These are phyloP conservation scores for Solanum aculeatissimum DNA, from an alignment of 305 asterid genomes.

Conservation along the genomic window DNA sequence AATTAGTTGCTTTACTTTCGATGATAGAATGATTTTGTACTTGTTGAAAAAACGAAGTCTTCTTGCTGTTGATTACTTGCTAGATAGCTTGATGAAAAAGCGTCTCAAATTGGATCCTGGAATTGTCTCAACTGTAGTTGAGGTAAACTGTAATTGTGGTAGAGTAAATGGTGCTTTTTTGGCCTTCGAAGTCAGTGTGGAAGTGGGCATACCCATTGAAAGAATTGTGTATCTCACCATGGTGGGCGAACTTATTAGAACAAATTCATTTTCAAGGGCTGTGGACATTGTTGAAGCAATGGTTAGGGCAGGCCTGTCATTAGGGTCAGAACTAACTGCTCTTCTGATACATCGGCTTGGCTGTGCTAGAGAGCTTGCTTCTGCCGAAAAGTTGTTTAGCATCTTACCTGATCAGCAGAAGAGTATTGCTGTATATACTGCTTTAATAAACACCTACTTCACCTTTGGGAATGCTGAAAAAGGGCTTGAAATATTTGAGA, in stretches of 20 bases:
- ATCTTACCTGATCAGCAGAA: conserved; percentile 48
- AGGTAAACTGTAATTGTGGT: conserved; percentile 27
- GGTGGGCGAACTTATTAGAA: conserved; percentile 52
- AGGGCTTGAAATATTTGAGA: conserved; percentile 47
- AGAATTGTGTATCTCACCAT: conserved; percentile 46
- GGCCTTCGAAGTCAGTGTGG: conserved; percentile 44
- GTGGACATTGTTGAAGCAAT: conserved; percentile 51
- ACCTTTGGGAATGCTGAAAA: conserved; percentile 35
- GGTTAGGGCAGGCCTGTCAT: conserved; percentile 42
- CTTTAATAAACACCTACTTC: conserved; percentile 50
- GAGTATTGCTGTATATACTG: conserved; percentile 59
- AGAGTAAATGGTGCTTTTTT: conserved; percentile 46
- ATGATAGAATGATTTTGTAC: conserved; percentile 30
- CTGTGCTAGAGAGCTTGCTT: conserved; percentile 26
- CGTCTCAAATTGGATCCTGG: conserved; percentile 28
- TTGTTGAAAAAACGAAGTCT: conserved; percentile 42
- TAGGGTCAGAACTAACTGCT: conserved; percentile 54
- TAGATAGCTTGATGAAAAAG: conserved; percentile 31
- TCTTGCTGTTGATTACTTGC: conserved; percentile 54
- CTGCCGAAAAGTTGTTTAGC: conserved; percentile 52
- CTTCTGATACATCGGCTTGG: conserved; percentile 68
- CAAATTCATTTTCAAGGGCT: conserved; percentile 35
- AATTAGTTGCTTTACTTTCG: conserved; percentile 15
- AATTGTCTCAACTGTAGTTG: conserved; percentile 41
- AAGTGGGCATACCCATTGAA: conserved; percentile 35